Base-by-base conservation (phyloP, 768 basidiomycete species). In the Lentinula sp. region DNA sequence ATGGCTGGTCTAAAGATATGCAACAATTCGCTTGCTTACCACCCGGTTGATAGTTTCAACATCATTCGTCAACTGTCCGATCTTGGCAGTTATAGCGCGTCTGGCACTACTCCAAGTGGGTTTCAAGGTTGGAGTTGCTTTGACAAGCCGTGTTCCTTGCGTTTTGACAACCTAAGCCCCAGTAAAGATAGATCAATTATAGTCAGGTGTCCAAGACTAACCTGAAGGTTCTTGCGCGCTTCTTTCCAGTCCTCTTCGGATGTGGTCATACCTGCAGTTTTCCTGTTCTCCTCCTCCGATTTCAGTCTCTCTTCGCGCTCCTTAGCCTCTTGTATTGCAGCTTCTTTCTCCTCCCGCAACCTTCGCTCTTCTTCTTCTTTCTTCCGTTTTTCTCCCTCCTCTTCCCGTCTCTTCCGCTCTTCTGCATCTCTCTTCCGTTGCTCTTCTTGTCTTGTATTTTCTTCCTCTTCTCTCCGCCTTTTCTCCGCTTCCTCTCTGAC, bases 11-110 rank as follows among this genome's bases (percentile, higher is more conserved):
- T 41, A 45, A 7, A 23, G 28, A n/a, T 8, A 50, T 20, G 64
- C 52, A 35, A 65, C 2, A 20, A 13, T 18, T 13, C 59, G 49
- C 49, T 49, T 1, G 75, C 87, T 66, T 72, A 90, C 87, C 66
- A 93, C 89, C 28, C 81, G 81, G 41, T 74, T 59, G 58, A 93
- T 91, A 10, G 83, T 78, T 6, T 75, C 67, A 0, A 72, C 61
- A 61, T 93, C 88, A 63, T 90, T 87, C 5, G 91, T 94, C 28
- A 96, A 72, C 70, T 95, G 93, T 7, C 93, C 93, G 51, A 96
- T 86, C 72, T 90, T 93, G 33, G 91, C 90, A 3, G 85, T 92
- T 53, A 96, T 91, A 67, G 86, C 81, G 49, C 94, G 84, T 28
- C 93, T 86, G 54, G 81, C 77, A 55, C 79, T 80, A 56, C 79